These are phyloP conservation scores for Jamesozyma hellenica DNA, from an alignment of 805 yeast species.

Conservation along the genomic window DNA sequence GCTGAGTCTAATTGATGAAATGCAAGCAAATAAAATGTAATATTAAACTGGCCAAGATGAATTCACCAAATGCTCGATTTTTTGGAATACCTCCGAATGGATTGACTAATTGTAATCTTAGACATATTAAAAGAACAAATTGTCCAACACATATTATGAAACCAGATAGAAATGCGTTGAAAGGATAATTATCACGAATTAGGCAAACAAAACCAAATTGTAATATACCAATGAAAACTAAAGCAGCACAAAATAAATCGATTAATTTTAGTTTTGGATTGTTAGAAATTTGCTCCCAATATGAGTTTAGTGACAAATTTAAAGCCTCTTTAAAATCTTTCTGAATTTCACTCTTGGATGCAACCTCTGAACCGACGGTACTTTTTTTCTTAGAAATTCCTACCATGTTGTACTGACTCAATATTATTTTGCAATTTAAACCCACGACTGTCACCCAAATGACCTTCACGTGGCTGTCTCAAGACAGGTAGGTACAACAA, in stretches of 20 bases:
- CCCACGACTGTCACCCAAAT: too few relatives aligned
- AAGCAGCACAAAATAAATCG: constrained; percentile 65
- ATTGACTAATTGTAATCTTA: constrained; percentile 61
- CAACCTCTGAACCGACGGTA: not conserved
- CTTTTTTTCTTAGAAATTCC: not conserved
- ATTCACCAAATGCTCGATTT: constrained; percentile 77
- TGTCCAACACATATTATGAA: constrained; percentile 90
- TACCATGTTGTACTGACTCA: not conserved
- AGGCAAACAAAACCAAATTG: constrained; percentile 71
- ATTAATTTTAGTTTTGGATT: constrained; percentile 49
- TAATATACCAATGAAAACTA: constrained; percentile 62
- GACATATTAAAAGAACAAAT: constrained; percentile 75
- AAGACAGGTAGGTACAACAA: too few relatives aligned
- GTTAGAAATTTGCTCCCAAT: constrained; percentile 22
- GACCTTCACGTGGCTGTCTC: too few relatives aligned
- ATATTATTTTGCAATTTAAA: too few relatives aligned
- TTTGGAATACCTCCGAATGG: constrained; percentile 38
- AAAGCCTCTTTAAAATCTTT: constrained; percentile 24
- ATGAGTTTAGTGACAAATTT: constrained; percentile 15
- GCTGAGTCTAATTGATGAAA: constrained; percentile 62
- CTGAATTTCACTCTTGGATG: constrained; percentile 1
- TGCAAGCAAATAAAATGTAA: constrained; percentile 84
- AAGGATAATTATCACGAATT: constrained; percentile 80
- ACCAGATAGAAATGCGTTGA: constrained; percentile 93
- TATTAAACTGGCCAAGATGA: constrained; percentile 72